A percentile compares a stretch with the other conserved stretches of the same genome.
Evolutionary conservation across 2,329 filamentous ascomycete species (phyloP).

Genomic region (Thelonectria rubi): DNA sequence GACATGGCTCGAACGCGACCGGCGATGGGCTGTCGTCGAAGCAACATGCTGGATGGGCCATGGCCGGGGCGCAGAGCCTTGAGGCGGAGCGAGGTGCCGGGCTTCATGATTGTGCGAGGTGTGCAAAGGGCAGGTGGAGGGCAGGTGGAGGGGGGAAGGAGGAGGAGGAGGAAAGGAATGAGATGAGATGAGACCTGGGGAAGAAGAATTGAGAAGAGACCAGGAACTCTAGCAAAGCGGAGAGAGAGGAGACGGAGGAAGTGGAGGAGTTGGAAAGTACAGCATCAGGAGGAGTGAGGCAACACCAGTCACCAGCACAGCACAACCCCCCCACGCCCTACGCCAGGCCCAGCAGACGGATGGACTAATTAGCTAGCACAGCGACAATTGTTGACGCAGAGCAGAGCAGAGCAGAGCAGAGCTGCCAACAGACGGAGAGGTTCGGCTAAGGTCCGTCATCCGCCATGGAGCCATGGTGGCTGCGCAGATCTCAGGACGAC

Average conservation of each 20-base stretch:
- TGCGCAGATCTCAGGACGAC: conserved; percentile 19
- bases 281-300: conserved; percentile 6
- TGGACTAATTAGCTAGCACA: conserved; percentile 17
- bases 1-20: conserved; percentile 36
- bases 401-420: neutral
- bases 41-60: conserved; percentile 25
- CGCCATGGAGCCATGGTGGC: conserved; percentile 23
- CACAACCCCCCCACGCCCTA: conserved; percentile 8
- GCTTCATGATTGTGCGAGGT: conserved; percentile 28
- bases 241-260: conserved; percentile 2
- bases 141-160: neutral
- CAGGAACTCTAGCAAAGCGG: conserved; percentile 1
- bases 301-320: neutral
- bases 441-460: conserved; percentile 19
- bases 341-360: conserved; percentile 7
- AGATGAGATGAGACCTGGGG: conserved; percentile 15
- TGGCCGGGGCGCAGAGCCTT: conserved; percentile 30
- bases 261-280: neutral
- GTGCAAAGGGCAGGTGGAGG: neutral
- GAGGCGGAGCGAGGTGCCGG: conserved; percentile 31
- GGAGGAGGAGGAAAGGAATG: conserved; percentile 2
- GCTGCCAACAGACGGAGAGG: conserved; percentile 9
- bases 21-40: conserved; percentile 27
- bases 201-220: conserved; percentile 9
- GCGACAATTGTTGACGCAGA: conserved; percentile 1